Evolutionary conservation across 1,284 basidiomycete species (phyloP).

Genomic region (Tilletia walkeri): DNA sequence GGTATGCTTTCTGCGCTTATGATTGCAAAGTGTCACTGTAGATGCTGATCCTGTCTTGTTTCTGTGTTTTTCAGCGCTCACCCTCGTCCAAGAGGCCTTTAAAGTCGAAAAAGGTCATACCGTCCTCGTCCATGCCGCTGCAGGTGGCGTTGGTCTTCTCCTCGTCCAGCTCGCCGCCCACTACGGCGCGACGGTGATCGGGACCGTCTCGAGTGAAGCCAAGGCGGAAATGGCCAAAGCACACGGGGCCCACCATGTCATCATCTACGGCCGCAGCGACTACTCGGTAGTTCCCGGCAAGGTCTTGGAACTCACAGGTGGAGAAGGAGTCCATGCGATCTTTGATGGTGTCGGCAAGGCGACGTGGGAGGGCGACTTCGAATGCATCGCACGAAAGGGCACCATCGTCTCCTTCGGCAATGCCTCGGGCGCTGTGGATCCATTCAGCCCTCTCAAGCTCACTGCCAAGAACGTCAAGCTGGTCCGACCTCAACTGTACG

Average conservation of each 20-base stretch:
- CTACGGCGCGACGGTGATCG: slow-evolving; percentile 82
- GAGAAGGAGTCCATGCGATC: slow-evolving; percentile 74
- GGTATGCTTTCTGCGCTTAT: not conserved
- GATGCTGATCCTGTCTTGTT: too few species aligned
- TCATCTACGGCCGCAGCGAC: slow-evolving; percentile 66
- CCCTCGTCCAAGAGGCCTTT: slow-evolving; percentile 79
- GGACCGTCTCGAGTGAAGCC: slow-evolving; percentile 80
- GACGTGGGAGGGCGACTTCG: slow-evolving; percentile 64
- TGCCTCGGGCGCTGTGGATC: slow-evolving; percentile 70
- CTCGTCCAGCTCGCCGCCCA: slow-evolving; percentile 59
- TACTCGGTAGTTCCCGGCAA: slow-evolving; percentile 23
- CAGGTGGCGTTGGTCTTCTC: slow-evolving; percentile 68
- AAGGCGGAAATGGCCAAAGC: slow-evolving; percentile 80
- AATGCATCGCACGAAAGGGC: slow-evolving; percentile 62
- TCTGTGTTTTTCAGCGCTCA: slow-evolving; percentile 60
- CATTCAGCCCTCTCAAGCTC: slow-evolving; percentile 73
- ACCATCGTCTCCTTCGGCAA: slow-evolving; percentile 84
- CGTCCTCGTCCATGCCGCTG: slow-evolving; percentile 81
- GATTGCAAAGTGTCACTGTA: not conserved
- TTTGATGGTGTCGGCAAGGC: slow-evolving; percentile 85
- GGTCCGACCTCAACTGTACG: slow-evolving; percentile 54
- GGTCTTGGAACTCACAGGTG: slow-evolving; percentile 68
- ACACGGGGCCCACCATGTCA: slow-evolving; percentile 81
- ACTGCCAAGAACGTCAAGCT: slow-evolving; percentile 76
- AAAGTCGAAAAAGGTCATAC: slow-evolving; percentile 67